These are phyloP conservation scores for Cordyceps cateniannulata DNA, from an alignment of 2,329 filamentous ascomycete genomes.

Conservation along the genomic window DNA sequence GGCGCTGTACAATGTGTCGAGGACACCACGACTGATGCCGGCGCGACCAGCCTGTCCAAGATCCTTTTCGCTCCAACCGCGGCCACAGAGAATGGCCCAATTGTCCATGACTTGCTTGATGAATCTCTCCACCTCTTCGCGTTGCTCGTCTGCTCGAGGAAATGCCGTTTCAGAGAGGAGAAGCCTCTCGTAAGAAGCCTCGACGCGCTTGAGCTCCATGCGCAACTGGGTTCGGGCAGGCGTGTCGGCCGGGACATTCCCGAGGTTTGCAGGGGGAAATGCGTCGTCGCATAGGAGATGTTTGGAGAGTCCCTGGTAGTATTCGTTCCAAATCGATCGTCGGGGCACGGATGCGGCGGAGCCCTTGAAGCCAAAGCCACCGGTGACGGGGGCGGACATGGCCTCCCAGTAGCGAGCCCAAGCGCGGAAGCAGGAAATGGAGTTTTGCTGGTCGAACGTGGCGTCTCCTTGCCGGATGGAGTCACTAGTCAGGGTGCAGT, in stretches of 20 bases:
- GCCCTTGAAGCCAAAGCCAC: conserved; percentile 53
- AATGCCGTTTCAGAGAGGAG: conserved; percentile 76
- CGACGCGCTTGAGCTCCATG: conserved; percentile 71
- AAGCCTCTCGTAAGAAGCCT: conserved; percentile 71
- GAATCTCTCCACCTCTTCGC: conserved; percentile 75
- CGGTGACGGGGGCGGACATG: conserved; percentile 38
- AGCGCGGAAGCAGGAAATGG: conserved; percentile 52
- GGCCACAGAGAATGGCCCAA: conserved; percentile 76
- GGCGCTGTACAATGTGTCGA: conserved; percentile 85
- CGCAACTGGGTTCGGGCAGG: conserved; percentile 59
- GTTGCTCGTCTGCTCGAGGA: conserved; percentile 73
- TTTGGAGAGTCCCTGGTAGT: conserved; percentile 73
- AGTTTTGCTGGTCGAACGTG: conserved; percentile 44
- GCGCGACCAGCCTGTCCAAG: conserved; percentile 76
- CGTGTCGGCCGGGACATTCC: conserved; percentile 36
- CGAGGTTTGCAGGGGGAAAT: conserved; percentile 45
- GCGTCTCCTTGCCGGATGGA: conserved; percentile 46
- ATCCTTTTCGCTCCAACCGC: conserved; percentile 73
- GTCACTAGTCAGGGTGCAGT: conserved; percentile 62
- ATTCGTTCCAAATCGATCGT: conserved; percentile 73
- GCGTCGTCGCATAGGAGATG: conserved; percentile 62
- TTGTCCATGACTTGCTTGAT: conserved; percentile 74
- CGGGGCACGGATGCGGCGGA: conserved; percentile 43
- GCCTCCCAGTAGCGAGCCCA: conserved; percentile 67
- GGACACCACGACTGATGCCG: conserved; percentile 64